Base-by-base conservation (phyloP, 2,329 filamentous ascomycete genomes). In the Alternaria brassicae region DNA sequence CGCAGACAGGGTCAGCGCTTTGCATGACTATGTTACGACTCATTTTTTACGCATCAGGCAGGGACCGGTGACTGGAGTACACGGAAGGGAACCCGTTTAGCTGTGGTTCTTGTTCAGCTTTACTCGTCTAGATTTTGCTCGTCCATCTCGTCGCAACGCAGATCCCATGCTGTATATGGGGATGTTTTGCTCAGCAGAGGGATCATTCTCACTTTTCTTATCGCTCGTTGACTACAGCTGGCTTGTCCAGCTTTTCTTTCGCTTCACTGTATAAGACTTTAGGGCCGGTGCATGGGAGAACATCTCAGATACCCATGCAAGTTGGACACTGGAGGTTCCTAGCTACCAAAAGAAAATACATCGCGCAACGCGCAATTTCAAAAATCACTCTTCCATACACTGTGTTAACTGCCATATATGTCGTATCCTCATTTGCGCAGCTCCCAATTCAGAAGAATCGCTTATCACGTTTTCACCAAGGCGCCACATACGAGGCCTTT, bases 1-100 rank as follows among this genome's bases (percentile, higher is more conserved):
- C 75, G 75, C 75, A 72, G 72, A 70, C 75, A 65, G 71, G 71
- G 73, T 76, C 74, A 76, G 75, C 75, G 75, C 75, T 77, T 75
- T 76, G 73, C 72, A 77, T 71, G 75, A 77, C 71, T 36, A 66
- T 60, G 64, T 74, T 63, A 75, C 65, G 72, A 74, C 59, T 59
- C 61, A 57, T 53, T 63, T 62, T 67, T 53, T 68, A 66, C 64
- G 62, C 62, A 67, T 69, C 66, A 67, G 68, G 62, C 65, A 67
- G 66, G 68, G 55, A 49, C 61, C 40, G 57, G 48, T 53, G 37
- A 61, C 52, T 60, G 63, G 66, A 65, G 67, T 69, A 62, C 8
- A 61, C 57, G 61, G 60, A 71, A 67, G 65, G 42, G 21, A 30
- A 56, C 19, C 37, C 28, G 27, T 50, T n/a, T 23, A 64, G 32